Base-by-base conservation (phyloP, 1,139 yeast genomes). In the Saccharomyces hybrid region DNA sequence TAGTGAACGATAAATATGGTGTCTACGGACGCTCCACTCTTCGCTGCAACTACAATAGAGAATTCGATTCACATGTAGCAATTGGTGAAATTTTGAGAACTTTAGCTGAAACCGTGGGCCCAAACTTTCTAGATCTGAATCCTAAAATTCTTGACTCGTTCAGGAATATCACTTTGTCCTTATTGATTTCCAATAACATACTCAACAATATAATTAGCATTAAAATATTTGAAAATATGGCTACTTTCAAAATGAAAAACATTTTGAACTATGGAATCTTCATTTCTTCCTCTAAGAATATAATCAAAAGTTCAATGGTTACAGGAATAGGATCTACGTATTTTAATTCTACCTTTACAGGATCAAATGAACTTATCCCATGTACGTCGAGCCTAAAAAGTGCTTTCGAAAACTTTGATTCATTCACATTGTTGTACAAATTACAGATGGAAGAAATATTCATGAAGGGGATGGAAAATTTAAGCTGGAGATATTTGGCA, bases 1-100 rank as follows among this genome's bases (percentile, higher is more conserved):
- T 78, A 63, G 59, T 75, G 0, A 74, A 78, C 54, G 90, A 84
- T 58, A 66, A 75, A 0, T 89, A 80, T 66, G 84, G 88, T 14
- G 69, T 71, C 12, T 77, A 73, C 57, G 73, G 78, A 3, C 58
- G 71, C 2, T 74, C 78, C 0, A 70, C 75, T 0, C 69, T 78
- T 11, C 71, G 77, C 14, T 73, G 79, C 29, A 80, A 82, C 59
- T 67, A 80, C 57, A 81, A 79, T 55, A 67, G 71, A 47, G 75
- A 75, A 38, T 69, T 69, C 46, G 73, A 78, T 38, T 72, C 80
- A 0, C 69, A 72, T 47, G 62, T 66, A 2, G 72, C 74, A 1
- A 65, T 79, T 27, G 74, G 77, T 1, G 71, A 74, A 28, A 73
- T 77, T n/a, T 59, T 77, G 26, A 71, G 73, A 51, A 68, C 74